These are phyloP conservation scores for Tetragonia tetragonoides DNA, from an alignment of 148 eudicot species.

Conservation along the genomic window DNA sequence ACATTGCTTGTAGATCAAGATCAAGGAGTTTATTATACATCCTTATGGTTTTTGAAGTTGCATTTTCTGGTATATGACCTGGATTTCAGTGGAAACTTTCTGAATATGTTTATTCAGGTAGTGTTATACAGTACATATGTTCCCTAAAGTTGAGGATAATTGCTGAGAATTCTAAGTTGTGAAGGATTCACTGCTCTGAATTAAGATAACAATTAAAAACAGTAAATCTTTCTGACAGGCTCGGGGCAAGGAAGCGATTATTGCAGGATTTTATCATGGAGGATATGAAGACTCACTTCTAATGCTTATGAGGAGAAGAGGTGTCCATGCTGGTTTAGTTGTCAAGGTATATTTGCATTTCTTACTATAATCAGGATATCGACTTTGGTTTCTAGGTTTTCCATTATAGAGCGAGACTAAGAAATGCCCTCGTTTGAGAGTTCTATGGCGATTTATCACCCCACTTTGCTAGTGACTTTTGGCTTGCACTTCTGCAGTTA, in stretches of 20 bases:
- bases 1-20: neutral
- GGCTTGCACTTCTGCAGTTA: neutral
- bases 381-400: neutral
- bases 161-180: neutral
- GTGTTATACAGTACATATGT: neutral
- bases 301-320: constrained; percentile 98
- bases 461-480: neutral
- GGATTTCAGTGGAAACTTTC: neutral
- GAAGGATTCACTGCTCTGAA: neutral
- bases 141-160: neutral
- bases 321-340: constrained; percentile 86
- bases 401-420: neutral
- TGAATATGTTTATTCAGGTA: neutral
- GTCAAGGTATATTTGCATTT: constrained; percentile 54
- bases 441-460: neutral
- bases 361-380: neutral
- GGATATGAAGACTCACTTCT: constrained; percentile 94
- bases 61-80: neutral
- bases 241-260: constrained; percentile 79
- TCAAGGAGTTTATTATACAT: neutral
- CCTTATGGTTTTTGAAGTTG: neutral
- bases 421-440: neutral
- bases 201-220: constrained; percentile 2
- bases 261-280: constrained; percentile 97
- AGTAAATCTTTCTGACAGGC: constrained; percentile 44